Conservation (phyloP, 78 protist species). For the Dictyostelium citrinum region DNA sequence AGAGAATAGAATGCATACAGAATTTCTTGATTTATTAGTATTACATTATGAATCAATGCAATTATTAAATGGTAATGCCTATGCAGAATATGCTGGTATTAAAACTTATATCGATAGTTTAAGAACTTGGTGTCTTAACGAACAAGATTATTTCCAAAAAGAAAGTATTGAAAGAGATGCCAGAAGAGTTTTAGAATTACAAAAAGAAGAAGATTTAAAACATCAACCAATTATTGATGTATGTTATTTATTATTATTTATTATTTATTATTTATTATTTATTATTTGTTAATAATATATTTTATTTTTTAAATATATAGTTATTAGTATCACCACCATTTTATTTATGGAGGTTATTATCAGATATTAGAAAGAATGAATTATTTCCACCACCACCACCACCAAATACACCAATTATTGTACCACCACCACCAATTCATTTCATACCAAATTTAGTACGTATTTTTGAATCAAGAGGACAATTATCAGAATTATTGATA, state of each 20-base stretch:
- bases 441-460: constrained; percentile 45
- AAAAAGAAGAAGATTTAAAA: constrained; percentile 14
- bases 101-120: constrained; percentile 54
- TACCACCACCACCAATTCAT: constrained; percentile 47
- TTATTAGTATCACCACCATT: constrained; percentile 53
- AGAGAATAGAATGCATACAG: constrained; percentile 56
- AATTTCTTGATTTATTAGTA: constrained; percentile 49
- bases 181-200: constrained; percentile 3
- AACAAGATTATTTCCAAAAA: constrained; percentile 60
- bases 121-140: constrained; percentile 75
- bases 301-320: not conserved
- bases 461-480: constrained; percentile 17
- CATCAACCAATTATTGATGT: constrained; percentile 55
- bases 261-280: too few relatives aligned
- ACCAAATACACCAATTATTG: constrained; percentile 2
- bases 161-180: constrained; percentile 53
- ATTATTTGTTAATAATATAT: too few relatives aligned
- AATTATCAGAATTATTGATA: constrained; percentile 7
- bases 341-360: not conserved
- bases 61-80: constrained; percentile 19
- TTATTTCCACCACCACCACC: constrained; percentile 54
- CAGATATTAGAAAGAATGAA: constrained; percentile 59
- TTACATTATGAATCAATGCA: constrained; percentile 43
- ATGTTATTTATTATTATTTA: too few relatives aligned
- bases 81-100: constrained; percentile 71